Evolutionary conservation across 345 rosid genomes (phyloP).

Genomic region (Pistacia vera): DNA sequence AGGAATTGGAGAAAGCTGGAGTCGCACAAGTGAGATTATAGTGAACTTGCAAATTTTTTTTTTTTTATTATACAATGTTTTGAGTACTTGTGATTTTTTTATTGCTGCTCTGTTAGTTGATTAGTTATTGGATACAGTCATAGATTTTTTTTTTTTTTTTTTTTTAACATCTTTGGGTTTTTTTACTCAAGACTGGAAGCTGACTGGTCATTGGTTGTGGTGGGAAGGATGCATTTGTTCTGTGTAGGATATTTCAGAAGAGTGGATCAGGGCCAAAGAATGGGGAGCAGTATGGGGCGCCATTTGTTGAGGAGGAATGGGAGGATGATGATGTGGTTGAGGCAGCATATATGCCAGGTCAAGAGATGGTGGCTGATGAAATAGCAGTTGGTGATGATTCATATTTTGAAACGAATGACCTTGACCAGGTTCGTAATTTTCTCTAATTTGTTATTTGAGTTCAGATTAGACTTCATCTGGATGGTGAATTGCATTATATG

Average conservation of each 20-base stretch:
- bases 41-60: neutral
- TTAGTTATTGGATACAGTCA: neutral
- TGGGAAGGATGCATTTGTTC: slow-evolving; percentile 78
- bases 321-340: slow-evolving; percentile 58
- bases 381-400: slow-evolving; percentile 46
- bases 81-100: neutral
- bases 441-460: neutral
- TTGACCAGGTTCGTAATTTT: slow-evolving; percentile 60
- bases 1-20: slow-evolving; percentile 57
- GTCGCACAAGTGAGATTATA: slow-evolving; percentile 61
- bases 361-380: slow-evolving; percentile 41
- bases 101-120: neutral
- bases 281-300: slow-evolving; percentile 98
- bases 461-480: neutral
- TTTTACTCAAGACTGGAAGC: neutral
- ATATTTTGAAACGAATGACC: slow-evolving; percentile 49
- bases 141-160: too few species aligned
- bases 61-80: neutral
- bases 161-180: too few species aligned
- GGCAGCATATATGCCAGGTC: slow-evolving; percentile 44
- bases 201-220: slow-evolving; percentile 23
- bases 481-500: neutral
- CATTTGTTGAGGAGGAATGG: slow-evolving; percentile 96
- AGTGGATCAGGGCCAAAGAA: slow-evolving; percentile 97
- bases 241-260: slow-evolving; percentile 91